phyloP scores from a whole-genome alignment of 305 asterid species.

The Striga hermonthica region DNA sequence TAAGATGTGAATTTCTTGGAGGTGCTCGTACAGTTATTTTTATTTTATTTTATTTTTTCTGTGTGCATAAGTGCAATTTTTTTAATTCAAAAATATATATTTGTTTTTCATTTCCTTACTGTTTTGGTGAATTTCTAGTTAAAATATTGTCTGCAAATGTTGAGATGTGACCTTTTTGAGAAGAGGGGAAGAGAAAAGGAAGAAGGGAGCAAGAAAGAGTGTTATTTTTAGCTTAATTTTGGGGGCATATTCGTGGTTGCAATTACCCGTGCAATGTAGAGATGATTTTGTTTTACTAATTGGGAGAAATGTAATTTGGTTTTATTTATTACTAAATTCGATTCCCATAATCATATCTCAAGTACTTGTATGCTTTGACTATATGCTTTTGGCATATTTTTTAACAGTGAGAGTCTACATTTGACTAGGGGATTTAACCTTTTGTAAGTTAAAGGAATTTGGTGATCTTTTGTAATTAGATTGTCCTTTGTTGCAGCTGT shows the following conservation, averaged over 20 bases:
- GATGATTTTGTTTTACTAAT: background rate
- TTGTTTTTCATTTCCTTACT: background rate
- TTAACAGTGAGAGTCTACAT: background rate
- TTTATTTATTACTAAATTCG: conserved; percentile 15
- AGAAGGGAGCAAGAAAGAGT: background rate
- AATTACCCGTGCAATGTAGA: background rate
- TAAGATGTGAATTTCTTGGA: no score
- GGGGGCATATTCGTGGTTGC: background rate
- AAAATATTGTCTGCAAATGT: background rate
- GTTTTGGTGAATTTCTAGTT: background rate
- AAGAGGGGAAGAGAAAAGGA: no score
- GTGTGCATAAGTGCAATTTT: background rate
- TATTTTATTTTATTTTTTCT: background rate
- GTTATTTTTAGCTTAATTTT: conserved; percentile 20
- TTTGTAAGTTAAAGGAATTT: conserved; percentile 6
- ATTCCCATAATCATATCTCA: background rate
- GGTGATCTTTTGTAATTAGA: conserved; percentile 27
- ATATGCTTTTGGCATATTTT: conserved; percentile 11
- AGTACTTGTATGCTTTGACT: conserved; percentile 5
- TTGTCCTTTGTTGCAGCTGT: conserved; percentile 59
- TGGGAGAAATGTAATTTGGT: background rate
- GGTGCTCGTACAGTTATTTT: background rate
- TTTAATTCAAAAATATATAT: no score
- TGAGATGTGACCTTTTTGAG: background rate
- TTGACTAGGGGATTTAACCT: conserved; percentile 13